Evolutionary conservation across 345 rosid species (phyloP).

Genomic region (Fremontodendron californicum): DNA sequence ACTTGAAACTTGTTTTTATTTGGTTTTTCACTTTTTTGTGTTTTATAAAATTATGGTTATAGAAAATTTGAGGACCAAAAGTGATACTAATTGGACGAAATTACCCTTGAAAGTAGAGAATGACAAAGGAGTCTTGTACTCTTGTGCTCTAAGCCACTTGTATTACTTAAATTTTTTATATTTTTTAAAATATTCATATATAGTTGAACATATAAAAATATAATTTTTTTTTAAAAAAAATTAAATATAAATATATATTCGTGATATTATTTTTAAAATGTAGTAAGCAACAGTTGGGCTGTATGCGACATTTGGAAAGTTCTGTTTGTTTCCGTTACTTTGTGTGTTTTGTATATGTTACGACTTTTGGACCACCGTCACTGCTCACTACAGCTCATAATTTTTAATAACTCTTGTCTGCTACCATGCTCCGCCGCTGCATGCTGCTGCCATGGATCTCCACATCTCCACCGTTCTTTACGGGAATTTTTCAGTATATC

Average conservation of each 20-base stretch:
- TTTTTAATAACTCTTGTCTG: background rate
- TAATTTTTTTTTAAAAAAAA: too few relatives aligned
- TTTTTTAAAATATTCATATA: too few relatives aligned
- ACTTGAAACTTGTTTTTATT: background rate
- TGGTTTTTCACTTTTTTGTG: background rate
- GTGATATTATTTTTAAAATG: too few relatives aligned
- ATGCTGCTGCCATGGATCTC: background rate
- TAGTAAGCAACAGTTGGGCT: constrained; percentile 41
- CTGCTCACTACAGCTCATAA: constrained; percentile 28
- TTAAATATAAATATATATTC: too few relatives aligned
- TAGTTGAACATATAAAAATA: too few relatives aligned
- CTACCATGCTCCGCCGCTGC: constrained; percentile 9
- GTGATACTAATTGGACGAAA: constrained; percentile 5
- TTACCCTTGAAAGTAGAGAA: constrained; percentile 4
- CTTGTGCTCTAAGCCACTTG: too few relatives aligned
- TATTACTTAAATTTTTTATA: too few relatives aligned
- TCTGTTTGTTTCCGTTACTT: background rate
- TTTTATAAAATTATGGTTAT: too few relatives aligned
- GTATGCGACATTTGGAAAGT: constrained; percentile 33
- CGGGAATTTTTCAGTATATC: background rate
- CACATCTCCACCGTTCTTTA: constrained; percentile 13
- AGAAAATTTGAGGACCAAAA: background rate
- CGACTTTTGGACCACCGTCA: constrained; percentile 53
- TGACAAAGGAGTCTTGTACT: background rate
- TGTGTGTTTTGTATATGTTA: background rate